Conservation (phyloP, 192 early-diverging fungal species). For the Linderina pennispora region DNA sequence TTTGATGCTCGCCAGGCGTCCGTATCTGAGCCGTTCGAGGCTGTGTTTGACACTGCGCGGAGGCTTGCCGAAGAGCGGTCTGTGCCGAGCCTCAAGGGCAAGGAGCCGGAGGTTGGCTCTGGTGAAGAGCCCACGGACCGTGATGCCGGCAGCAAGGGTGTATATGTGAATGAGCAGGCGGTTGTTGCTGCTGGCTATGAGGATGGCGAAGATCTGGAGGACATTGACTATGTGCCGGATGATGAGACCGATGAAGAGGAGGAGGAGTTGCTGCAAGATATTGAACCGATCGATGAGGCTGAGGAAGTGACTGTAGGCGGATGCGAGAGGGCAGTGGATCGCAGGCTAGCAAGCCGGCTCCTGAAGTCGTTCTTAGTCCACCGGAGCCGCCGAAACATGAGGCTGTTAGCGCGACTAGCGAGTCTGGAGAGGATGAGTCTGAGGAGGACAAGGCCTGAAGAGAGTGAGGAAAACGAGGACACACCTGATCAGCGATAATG, state of each 20-base stretch:
- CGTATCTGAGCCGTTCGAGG: conserved; percentile 15
- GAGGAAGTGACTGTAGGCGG: conserved; percentile 35
- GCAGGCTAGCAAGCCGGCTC: no score
- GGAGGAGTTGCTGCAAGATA: conserved; percentile 28
- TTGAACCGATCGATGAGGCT: conserved; percentile 35
- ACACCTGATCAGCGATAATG: not conserved
- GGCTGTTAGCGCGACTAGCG: no score
- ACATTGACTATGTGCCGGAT: conserved; percentile 25
- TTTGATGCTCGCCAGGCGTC: conserved; percentile 8
- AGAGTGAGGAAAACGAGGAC: not conserved
- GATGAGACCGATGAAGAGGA: conserved; percentile 20
- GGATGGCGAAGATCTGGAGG: conserved; percentile 19
- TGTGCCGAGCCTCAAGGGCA: not conserved
- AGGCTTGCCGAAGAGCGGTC: conserved; percentile 14
- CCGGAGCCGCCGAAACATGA: no score
- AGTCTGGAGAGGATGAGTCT: no score
- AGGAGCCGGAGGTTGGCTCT: not conserved
- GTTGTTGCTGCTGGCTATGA: not conserved
- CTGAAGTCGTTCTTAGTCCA: conserved; percentile 1
- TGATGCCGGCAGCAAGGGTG: conserved; percentile 11
- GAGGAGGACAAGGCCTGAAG: not conserved
- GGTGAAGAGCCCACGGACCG: not conserved
- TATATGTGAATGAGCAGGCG: not conserved
- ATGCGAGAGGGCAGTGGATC: no score
- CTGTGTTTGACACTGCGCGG: conserved; percentile 33